phyloP scores from a whole-genome alignment of 768 basidiomycete genomes.

The Kondoa malvinella region DNA sequence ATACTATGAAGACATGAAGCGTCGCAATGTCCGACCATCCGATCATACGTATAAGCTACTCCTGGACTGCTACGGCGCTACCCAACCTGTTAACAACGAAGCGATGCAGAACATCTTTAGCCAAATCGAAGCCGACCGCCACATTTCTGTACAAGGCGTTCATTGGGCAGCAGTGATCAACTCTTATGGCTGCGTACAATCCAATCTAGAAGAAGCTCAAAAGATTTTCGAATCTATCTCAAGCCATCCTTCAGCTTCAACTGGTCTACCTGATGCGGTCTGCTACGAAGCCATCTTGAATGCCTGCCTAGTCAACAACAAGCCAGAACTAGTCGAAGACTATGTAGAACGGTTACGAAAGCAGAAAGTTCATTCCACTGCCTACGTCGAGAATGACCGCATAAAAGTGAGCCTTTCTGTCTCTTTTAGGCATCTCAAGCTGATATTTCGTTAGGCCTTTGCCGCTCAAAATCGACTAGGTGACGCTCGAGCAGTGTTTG shows the following conservation, averaged over 20 bases:
- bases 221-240: conserved; percentile 59
- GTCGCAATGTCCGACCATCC: conserved; percentile 51
- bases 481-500: conserved; percentile 59
- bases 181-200: conserved; percentile 62
- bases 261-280: conserved; percentile 55
- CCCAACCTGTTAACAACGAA: conserved; percentile 55
- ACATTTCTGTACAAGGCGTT: conserved; percentile 41
- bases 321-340: conserved; percentile 54
- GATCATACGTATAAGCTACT: conserved; percentile 94
- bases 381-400: conserved; percentile 79
- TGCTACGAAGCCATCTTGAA: conserved; percentile 81
- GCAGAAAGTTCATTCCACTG: conserved; percentile 50
- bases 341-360: conserved; percentile 43
- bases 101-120: conserved; percentile 57
- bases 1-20: conserved; percentile 52
- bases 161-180: conserved; percentile 78
- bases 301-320: conserved; percentile 58
- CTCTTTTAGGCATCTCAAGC: background rate
- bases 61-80: conserved; percentile 68
- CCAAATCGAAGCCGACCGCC: conserved; percentile 39
- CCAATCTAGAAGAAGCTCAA: conserved; percentile 60
- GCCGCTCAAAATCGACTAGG: conserved; percentile 53
- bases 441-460: conserved; percentile 44
- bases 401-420: conserved; percentile 22
- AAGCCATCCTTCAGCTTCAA: conserved; percentile 38